These are phyloP conservation scores for Fraxinus sp. DNA, from an alignment of 305 asterid genomes.

Conservation along the genomic window DNA sequence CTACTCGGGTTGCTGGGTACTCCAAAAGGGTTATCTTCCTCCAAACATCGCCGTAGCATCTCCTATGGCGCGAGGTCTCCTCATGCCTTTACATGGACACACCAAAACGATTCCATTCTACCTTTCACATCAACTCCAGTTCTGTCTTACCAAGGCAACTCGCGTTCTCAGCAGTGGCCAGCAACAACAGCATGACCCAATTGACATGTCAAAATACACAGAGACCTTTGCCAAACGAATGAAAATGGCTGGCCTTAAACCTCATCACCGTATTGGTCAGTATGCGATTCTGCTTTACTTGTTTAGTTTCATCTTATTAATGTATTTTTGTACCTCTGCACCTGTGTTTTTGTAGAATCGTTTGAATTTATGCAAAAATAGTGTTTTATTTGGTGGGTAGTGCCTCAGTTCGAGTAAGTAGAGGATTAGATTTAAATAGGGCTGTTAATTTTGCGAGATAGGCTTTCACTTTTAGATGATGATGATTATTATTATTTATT, in stretches of 20 bases:
- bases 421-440: background rate
- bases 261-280: constrained; percentile 77
- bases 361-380: background rate
- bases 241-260: constrained; percentile 83
- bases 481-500: too few relatives aligned
- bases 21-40: too few relatives aligned
- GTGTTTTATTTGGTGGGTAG: background rate
- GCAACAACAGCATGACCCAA: constrained; percentile 19
- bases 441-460: background rate
- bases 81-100: constrained; percentile 29
- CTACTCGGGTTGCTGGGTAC: too few relatives aligned
- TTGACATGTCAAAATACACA: constrained; percentile 40
- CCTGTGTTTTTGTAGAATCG: background rate
- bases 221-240: constrained; percentile 63
- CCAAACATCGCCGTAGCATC: background rate
- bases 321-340: background rate
- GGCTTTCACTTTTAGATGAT: background rate
- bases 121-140: constrained; percentile 9
- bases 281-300: background rate
- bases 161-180: constrained; percentile 37
- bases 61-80: constrained; percentile 40
- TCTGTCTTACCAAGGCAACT: background rate
- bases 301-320: background rate
- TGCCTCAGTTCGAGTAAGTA: background rate
- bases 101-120: background rate